These are phyloP conservation scores for Scopulariopsis brevicaulis DNA, from an alignment of 2,329 filamentous ascomycete genomes.

Conservation along the genomic window DNA sequence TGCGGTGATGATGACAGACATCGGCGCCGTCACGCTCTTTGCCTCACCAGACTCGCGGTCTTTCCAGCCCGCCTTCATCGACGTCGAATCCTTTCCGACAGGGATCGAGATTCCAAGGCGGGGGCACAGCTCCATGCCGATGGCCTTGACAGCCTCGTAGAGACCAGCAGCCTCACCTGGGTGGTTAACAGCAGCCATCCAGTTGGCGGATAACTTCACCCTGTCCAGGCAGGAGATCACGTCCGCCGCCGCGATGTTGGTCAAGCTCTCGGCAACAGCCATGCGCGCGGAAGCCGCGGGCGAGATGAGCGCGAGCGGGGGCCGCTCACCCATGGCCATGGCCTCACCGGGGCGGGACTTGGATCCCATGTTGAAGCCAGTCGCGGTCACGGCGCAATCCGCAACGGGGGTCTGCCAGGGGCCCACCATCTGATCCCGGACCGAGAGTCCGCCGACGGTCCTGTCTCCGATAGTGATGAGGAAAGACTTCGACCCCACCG, in stretches of 20 bases:
- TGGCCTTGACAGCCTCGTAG: constrained; percentile 87
- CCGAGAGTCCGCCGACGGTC: constrained; percentile 78
- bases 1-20: constrained; percentile 84
- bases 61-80: constrained; percentile 97
- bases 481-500: constrained; percentile 95
- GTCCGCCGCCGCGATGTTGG: constrained; percentile 79
- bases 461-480: constrained; percentile 94
- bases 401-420: constrained; percentile 93
- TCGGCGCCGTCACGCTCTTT: constrained; percentile 83
- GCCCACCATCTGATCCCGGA: constrained; percentile 90
- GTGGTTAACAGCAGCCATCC: constrained; percentile 96
- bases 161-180: constrained; percentile 84
- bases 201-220: constrained; percentile 88
- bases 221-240: constrained; percentile 49
- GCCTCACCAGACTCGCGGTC: constrained; percentile 52
- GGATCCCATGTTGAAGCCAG: constrained; percentile 54
- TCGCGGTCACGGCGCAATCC: constrained; percentile 86
- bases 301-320: constrained; percentile 79
- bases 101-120: constrained; percentile 86
- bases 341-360: constrained; percentile 76
- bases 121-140: constrained; percentile 86
- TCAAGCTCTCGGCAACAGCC: constrained; percentile 86
- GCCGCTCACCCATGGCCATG: constrained; percentile 96
- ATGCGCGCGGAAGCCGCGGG: constrained; percentile 86
- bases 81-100: constrained; percentile 96